Conservation (phyloP, 2,329 filamentous ascomycete genomes). For the Aspergillus clavatus region DNA sequence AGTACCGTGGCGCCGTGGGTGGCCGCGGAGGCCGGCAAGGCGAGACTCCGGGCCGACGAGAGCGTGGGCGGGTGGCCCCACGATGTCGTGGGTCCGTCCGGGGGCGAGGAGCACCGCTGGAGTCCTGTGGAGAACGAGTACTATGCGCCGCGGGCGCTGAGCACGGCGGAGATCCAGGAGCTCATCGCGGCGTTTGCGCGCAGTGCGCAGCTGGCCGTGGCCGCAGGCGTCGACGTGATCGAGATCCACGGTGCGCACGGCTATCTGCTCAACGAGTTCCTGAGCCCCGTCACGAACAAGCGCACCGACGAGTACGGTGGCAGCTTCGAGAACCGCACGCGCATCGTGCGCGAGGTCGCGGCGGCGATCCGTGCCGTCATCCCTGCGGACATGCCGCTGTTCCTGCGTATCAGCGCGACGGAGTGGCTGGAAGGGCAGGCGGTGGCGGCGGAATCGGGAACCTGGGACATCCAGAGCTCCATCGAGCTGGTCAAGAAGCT, state of each 20-base stretch:
- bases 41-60: conserved; percentile 39
- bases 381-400: conserved; percentile 63
- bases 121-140: conserved; percentile 57
- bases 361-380: conserved; percentile 57
- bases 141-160: conserved; percentile 62
- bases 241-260: conserved; percentile 77
- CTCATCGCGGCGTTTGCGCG: conserved; percentile 59
- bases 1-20: conserved; percentile 50
- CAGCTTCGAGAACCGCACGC: conserved; percentile 57
- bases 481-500: conserved; percentile 39
- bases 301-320: conserved; percentile 55
- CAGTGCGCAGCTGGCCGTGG: conserved; percentile 55
- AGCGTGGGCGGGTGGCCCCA: conserved; percentile 51
- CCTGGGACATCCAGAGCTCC: conserved; percentile 40
- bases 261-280: conserved; percentile 66
- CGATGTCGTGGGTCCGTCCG: conserved; percentile 40
- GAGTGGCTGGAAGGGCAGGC: conserved; percentile 62
- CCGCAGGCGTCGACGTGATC: conserved; percentile 69
- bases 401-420: conserved; percentile 64
- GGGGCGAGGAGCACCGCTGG: conserved; percentile 50
- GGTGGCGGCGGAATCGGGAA: conserved; percentile 20
- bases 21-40: conserved; percentile 15
- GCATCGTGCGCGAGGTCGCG: conserved; percentile 62
- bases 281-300: conserved; percentile 64
- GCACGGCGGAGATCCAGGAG: conserved; percentile 59